Percentiles rank a stretch among this genome's conserved stretches.
Evolutionary conservation across 2,329 filamentous ascomycete genomes (phyloP).

Genomic region (Alternaria conjuncta): DNA sequence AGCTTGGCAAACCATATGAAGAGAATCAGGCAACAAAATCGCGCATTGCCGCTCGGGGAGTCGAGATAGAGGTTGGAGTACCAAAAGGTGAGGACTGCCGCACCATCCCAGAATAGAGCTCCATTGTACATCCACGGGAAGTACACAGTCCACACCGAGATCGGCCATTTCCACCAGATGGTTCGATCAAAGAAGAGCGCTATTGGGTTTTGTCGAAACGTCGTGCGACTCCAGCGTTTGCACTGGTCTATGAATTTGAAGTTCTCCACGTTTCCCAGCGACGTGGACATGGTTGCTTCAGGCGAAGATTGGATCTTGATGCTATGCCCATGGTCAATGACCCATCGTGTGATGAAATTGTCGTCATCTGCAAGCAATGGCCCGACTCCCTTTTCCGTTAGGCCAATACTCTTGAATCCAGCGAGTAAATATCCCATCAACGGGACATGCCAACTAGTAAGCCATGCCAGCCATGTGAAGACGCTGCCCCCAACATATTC

Average conservation of each 20-base stretch:
- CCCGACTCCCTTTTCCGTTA: constrained; percentile 11
- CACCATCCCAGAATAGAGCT: constrained; percentile 22
- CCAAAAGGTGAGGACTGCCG: constrained; percentile 8
- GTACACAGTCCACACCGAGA: constrained; percentile 30
- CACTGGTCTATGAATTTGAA: constrained; percentile 32
- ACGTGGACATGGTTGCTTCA: constrained; percentile 45
- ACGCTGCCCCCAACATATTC: constrained; percentile 13
- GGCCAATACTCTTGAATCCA: background rate
- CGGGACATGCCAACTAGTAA: no score
- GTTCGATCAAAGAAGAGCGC: constrained; percentile 27
- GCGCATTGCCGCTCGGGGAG: background rate
- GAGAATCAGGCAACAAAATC: constrained; percentile 8
- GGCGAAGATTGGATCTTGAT: constrained; percentile 61
- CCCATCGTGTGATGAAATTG: constrained; percentile 60
- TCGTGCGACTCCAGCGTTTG: constrained; percentile 34
- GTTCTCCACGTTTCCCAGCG: constrained; percentile 38
- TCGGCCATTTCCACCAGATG: constrained; percentile 33
- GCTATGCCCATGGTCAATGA: constrained; percentile 55
- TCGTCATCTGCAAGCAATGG: constrained; percentile 41
- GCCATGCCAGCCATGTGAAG: no score
- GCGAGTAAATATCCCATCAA: no score
- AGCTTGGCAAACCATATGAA: constrained; percentile 24
- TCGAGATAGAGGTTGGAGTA: no score
- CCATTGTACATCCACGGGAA: constrained; percentile 32
- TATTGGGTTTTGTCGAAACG: constrained; percentile 31